Percentiles rank a stretch among this genome's conserved stretches.
phyloP scores from a whole-genome alignment of 177 flowering plant genomes.

The Vitis hybrid region DNA sequence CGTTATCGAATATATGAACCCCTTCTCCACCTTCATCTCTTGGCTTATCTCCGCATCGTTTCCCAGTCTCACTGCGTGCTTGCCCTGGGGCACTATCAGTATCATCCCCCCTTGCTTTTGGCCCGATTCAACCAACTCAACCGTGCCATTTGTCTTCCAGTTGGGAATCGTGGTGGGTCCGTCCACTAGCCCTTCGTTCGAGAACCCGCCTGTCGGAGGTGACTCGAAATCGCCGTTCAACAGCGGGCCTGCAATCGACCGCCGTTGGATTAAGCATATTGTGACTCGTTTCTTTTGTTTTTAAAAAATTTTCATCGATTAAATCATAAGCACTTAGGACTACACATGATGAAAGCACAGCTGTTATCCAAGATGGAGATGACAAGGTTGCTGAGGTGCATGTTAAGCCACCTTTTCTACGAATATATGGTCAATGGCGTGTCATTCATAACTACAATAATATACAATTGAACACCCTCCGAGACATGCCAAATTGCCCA shows the following conservation, averaged over 20 bases:
- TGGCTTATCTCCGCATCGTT: conserved; percentile 93
- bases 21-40: conserved; percentile 77
- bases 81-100: conserved; percentile 86
- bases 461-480: too few relatives aligned
- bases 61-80: conserved; percentile 80
- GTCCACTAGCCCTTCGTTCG: conserved; percentile 36
- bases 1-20: conserved; percentile 69
- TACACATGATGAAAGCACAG: too few relatives aligned
- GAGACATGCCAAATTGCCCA: too few relatives aligned
- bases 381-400: too few relatives aligned
- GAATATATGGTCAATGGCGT: too few relatives aligned
- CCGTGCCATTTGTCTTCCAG: conserved; percentile 82
- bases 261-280: too few relatives aligned
- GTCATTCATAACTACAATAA: too few relatives aligned
- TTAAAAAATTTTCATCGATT: too few relatives aligned
- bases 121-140: conserved; percentile 77
- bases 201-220: conserved; percentile 72
- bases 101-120: conserved; percentile 96
- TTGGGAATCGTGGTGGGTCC: conserved; percentile 54
- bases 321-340: too few relatives aligned
- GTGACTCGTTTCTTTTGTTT: too few relatives aligned
- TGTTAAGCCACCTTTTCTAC: too few relatives aligned
- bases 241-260: conserved; percentile 51
- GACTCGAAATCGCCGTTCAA: conserved; percentile 88
- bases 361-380: too few relatives aligned